Conservation (phyloP, 2,329 filamentous ascomycete species). For the Shiraia sp. region DNA sequence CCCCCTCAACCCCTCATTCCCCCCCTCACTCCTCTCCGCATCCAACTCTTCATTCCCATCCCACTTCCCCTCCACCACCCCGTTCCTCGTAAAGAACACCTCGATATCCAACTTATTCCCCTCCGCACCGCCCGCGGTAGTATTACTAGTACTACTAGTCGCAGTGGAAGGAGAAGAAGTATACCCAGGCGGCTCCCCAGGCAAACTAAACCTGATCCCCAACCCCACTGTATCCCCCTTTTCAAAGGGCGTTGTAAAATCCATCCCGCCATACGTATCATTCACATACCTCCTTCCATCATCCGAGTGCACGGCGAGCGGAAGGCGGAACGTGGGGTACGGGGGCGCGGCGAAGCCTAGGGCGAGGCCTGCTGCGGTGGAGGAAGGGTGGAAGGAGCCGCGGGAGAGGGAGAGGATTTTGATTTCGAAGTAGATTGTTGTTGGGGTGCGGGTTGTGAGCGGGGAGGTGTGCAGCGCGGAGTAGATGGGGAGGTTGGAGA, state of each 20-base stretch:
- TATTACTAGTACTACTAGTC: too few relatives aligned
- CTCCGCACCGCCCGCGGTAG: too few relatives aligned
- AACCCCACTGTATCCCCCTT: conserved; percentile 70
- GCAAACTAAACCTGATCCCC: conserved; percentile 65
- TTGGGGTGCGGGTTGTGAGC: conserved; percentile 56
- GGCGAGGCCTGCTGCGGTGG: conserved; percentile 61
- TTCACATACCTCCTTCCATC: conserved; percentile 78
- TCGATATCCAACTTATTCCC: conserved; percentile 53
- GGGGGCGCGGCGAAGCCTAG: conserved; percentile 74
- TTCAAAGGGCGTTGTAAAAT: conserved; percentile 68
- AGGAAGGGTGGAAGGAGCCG: conserved; percentile 28
- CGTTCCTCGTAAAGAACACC: conserved; percentile 73
- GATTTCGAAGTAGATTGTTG: conserved; percentile 74
- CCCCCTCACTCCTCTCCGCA: conserved; percentile 62
- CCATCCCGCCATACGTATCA: conserved; percentile 71
- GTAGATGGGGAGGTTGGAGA: conserved; percentile 72
- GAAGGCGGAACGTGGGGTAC: conserved; percentile 76
- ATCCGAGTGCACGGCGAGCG: conserved; percentile 77
- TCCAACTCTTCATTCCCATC: conserved; percentile 76
- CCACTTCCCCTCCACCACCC: conserved; percentile 65
- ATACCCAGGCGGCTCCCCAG: conserved; percentile 41
- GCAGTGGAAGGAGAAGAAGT: too few relatives aligned
- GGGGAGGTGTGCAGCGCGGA: conserved; percentile 61
- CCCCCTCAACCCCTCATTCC: conserved; percentile 69
- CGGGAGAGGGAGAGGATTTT: conserved; percentile 54